These are phyloP conservation scores for Lichtheimia ornata DNA, from an alignment of 371 early-diverging fungal genomes.

Conservation along the genomic window DNA sequence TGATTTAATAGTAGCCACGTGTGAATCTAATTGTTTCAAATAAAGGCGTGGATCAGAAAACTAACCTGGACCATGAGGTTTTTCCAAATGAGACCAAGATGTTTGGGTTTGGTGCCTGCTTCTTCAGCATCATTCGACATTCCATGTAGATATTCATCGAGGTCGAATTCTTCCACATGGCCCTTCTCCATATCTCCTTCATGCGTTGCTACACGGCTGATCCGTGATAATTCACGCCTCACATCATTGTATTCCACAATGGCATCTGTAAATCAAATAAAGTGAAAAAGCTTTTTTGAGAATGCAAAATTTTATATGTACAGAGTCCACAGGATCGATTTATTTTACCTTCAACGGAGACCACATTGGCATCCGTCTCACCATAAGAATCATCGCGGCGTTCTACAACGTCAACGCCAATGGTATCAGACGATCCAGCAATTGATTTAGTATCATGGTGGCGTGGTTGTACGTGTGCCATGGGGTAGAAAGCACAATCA, in stretches of 20 bases:
- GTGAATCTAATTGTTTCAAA: not conserved
- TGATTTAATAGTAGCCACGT: not conserved
- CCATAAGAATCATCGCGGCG: conserved; percentile 16
- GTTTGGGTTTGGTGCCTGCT: conserved; percentile 26
- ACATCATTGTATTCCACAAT: conserved; percentile 17
- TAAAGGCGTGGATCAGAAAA: not conserved
- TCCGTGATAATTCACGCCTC: conserved; percentile 15
- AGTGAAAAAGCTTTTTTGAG: conserved; percentile 42
- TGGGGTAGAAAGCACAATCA: too few species aligned
- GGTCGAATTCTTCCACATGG: conserved; percentile 15
- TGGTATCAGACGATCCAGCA: not conserved
- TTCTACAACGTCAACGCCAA: not conserved
- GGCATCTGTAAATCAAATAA: conserved; percentile 9
- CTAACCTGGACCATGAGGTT: conserved; percentile 32
- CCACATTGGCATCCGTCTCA: conserved; percentile 16
- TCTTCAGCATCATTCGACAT: conserved; percentile 6
- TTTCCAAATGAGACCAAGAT: conserved; percentile 40
- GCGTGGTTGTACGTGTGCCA: too few species aligned
- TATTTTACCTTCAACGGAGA: conserved; percentile 19
- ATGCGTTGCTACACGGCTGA: conserved; percentile 5
- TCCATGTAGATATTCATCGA: conserved; percentile 19
- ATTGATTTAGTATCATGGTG: not conserved
- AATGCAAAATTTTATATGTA: conserved; percentile 62
- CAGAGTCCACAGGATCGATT: conserved; percentile 10
- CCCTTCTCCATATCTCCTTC: conserved; percentile 14